Conservation (phyloP, 1,139 yeast species). For the Blastobotrys petasosporus region DNA sequence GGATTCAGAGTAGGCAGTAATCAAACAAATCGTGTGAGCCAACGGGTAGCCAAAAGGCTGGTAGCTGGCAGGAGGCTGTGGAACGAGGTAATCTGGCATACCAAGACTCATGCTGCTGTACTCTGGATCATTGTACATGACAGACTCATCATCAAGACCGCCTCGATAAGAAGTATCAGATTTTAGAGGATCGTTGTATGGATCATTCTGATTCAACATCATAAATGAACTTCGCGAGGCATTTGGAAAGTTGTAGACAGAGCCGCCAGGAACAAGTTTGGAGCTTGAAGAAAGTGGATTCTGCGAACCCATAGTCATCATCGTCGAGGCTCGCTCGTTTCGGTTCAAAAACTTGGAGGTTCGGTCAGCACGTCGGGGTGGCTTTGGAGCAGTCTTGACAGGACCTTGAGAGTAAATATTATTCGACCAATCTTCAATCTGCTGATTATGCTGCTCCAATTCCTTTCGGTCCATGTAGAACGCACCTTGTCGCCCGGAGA, state of each 20-base stretch:
- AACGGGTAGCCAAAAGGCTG: conserved; percentile 87
- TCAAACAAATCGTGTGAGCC: conserved; percentile 75
- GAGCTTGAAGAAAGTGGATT: conserved; percentile 32
- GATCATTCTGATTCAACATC: conserved; percentile 20
- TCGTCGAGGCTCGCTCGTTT: conserved; percentile 20
- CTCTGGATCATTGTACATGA: conserved; percentile 16
- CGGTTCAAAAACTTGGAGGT: conserved; percentile 21
- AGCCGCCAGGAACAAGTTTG: conserved; percentile 33
- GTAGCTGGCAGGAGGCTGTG: conserved; percentile 85
- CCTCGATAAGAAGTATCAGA: conserved; percentile 26
- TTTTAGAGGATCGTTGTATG: conserved; percentile 12
- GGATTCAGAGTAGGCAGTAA: conserved; percentile 94
- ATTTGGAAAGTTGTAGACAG: conserved; percentile 26
- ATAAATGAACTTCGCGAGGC: conserved; percentile 27
- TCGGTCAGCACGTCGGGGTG: conserved; percentile 23
- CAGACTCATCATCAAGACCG: conserved; percentile 15
- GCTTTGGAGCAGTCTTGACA: conserved; percentile 34
- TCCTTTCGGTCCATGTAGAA: conserved; percentile 50
- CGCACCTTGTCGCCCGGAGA: conserved; percentile 78
- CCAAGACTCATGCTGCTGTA: conserved; percentile 14
- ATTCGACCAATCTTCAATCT: conserved; percentile 77
- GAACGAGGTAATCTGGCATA: conserved; percentile 65
- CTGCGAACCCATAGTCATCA: conserved; percentile 35
- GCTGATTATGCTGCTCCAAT: conserved; percentile 48
- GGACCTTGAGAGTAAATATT: conserved; percentile 50